Evolutionary conservation across 768 basidiomycete genomes (phyloP).

Genomic region (Hypholoma fasciculare): DNA sequence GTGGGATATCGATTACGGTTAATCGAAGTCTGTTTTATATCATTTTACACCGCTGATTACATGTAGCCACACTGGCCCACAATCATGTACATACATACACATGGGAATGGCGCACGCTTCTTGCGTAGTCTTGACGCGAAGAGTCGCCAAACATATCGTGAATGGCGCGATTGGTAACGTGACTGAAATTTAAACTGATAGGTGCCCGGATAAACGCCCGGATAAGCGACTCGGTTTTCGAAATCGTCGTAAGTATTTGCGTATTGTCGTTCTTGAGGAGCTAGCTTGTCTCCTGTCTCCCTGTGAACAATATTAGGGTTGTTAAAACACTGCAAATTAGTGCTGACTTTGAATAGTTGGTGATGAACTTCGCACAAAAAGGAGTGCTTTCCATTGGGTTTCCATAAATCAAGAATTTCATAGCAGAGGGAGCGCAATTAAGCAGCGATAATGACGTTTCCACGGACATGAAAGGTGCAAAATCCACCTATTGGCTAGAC

Average conservation of each 20-base stretch:
- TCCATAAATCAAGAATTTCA: neutral
- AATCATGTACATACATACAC: neutral
- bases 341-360: neutral
- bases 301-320: too few species aligned
- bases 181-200: slow-evolving; percentile 3
- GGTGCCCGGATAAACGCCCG: neutral
- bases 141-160: slow-evolving; percentile 15
- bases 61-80: neutral
- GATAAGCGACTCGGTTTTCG: neutral
- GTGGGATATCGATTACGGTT: neutral
- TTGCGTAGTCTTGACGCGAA: slow-evolving; percentile 22
- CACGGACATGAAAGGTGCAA: slow-evolving; percentile 10
- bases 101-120: slow-evolving; percentile 14
- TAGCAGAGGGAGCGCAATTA: neutral
- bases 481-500: slow-evolving; percentile 7
- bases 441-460: slow-evolving; percentile 10
- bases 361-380: neutral
- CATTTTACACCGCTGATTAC: neutral
- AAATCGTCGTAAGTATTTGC: too few species aligned
- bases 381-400: neutral
- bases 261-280: too few species aligned
- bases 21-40: neutral
- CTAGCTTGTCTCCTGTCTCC: too few species aligned
- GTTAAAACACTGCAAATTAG: too few species aligned
- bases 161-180: slow-evolving; percentile 23